These are phyloP conservation scores for Podaxis rugospora DNA, from an alignment of 768 basidiomycete species.

Conservation along the genomic window DNA sequence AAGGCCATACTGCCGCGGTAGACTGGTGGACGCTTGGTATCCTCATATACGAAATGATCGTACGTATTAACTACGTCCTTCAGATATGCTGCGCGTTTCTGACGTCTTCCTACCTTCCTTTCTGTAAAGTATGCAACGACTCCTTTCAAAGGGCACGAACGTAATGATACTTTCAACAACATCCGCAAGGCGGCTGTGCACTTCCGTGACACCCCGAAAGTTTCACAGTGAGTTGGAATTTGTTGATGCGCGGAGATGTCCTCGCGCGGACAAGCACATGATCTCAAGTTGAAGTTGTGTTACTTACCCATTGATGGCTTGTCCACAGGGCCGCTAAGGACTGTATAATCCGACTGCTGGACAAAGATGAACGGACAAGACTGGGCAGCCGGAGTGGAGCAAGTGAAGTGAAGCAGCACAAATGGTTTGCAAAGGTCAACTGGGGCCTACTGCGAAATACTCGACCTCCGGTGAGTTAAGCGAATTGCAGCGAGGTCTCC, in stretches of 20 bases:
- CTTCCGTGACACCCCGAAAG: constrained; percentile 83
- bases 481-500: constrained; percentile 2
- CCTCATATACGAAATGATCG: constrained; percentile 98
- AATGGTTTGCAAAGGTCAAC: constrained; percentile 95
- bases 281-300: not conserved
- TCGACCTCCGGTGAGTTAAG: constrained; percentile 78
- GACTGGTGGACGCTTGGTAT: constrained; percentile 99
- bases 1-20: constrained; percentile 96
- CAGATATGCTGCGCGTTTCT: constrained; percentile 32
- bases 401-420: constrained; percentile 98
- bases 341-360: constrained; percentile 78
- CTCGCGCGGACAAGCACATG: not conserved
- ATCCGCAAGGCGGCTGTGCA: constrained; percentile 82
- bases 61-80: constrained; percentile 47
- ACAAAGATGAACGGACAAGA: constrained; percentile 87
- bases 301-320: not conserved
- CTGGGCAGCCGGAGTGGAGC: constrained; percentile 92
- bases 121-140: constrained; percentile 86
- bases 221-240: constrained; percentile 34
- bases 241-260: constrained; percentile 23
- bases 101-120: constrained; percentile 21
- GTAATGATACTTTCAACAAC: constrained; percentile 94
- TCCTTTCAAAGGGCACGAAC: constrained; percentile 95
- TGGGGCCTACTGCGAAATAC: constrained; percentile 95
- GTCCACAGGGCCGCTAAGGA: constrained; percentile 77